These are phyloP conservation scores for Passalora sequoiae DNA, from an alignment of 2,329 filamentous ascomycete species.

Conservation along the genomic window DNA sequence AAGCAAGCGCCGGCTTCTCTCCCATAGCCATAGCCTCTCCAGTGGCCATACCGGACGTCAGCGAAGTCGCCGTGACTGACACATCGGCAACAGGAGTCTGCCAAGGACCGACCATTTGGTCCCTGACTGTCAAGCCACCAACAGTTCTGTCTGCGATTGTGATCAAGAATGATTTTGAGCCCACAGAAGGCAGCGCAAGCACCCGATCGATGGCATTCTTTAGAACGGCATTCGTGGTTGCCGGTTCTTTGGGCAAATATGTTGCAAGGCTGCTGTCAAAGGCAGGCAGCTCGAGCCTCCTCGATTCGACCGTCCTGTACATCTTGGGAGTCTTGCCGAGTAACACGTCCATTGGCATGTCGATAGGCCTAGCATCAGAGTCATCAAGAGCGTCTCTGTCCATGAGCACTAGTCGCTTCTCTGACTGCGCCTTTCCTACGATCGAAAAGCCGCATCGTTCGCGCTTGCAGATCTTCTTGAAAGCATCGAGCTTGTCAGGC, in stretches of 20 bases:
- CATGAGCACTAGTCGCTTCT: conserved; percentile 69
- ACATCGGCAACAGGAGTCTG: conserved; percentile 92
- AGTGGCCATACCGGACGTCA: conserved; percentile 65
- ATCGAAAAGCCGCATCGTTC: conserved; percentile 91
- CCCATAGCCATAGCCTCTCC: conserved; percentile 99
- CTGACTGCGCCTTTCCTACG: conserved; percentile 72
- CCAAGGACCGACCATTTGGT: conserved; percentile 97
- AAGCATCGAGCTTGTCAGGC: conserved; percentile 68
- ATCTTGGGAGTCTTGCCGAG: conserved; percentile 86
- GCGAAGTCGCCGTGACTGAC: conserved; percentile 80
- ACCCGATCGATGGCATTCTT: conserved; percentile 73
- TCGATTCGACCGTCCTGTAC: conserved; percentile 65
- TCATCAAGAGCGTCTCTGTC: conserved; percentile 69
- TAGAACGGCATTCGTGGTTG: conserved; percentile 25
- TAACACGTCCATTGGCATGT: conserved; percentile 80
- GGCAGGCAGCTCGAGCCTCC: conserved; percentile 59
- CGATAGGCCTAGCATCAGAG: conserved; percentile 68
- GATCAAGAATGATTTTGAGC: conserved; percentile 96
- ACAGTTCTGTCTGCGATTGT: conserved; percentile 93
- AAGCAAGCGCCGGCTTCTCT: conserved; percentile 79
- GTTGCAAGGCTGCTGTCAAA: conserved; percentile 72
- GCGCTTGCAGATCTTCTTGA: conserved; percentile 64
- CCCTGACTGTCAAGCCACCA: conserved; percentile 78
- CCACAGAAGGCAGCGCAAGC: conserved; percentile 78
- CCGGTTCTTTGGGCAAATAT: conserved; percentile 56